These are phyloP conservation scores for Chloris gayana DNA, from an alignment of 176 grass and related monocot species.

Conservation along the genomic window DNA sequence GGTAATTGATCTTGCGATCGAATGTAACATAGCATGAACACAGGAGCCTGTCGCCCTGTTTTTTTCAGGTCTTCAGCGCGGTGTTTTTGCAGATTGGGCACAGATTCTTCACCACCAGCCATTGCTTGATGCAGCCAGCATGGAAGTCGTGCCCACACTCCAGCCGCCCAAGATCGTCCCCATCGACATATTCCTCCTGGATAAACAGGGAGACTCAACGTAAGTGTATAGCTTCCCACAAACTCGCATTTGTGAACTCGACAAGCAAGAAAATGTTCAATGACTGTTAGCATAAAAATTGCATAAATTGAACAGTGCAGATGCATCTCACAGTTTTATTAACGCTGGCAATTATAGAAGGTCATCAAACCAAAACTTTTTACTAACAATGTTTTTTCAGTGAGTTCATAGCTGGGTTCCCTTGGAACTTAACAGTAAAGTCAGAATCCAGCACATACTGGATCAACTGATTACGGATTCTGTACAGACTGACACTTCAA, in stretches of 20 bases:
- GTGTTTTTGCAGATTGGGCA: conserved; percentile 60
- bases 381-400: neutral
- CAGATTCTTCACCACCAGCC: conserved; percentile 58
- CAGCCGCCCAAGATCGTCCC: conserved; percentile 48
- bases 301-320: too few species aligned
- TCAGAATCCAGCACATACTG: neutral
- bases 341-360: neutral
- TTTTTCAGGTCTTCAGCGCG: conserved; percentile 45
- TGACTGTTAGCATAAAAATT: neutral
- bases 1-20: conserved; percentile 48
- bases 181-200: conserved; percentile 57
- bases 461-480: neutral
- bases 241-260: neutral
- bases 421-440: neutral
- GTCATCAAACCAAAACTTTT: neutral
- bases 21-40: conserved; percentile 5
- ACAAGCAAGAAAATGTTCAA: neutral
- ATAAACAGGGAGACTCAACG: neutral
- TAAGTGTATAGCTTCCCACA: neutral
- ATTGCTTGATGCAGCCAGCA: conserved; percentile 53
- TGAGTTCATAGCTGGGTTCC: too few species aligned
- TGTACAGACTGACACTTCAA: neutral
- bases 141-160: conserved; percentile 63
- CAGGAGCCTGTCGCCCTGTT: neutral
- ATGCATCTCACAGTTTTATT: neutral